Conservation (phyloP, 1,284 basidiomycete genomes). For the Apiotrichum akiyoshidainum region DNA sequence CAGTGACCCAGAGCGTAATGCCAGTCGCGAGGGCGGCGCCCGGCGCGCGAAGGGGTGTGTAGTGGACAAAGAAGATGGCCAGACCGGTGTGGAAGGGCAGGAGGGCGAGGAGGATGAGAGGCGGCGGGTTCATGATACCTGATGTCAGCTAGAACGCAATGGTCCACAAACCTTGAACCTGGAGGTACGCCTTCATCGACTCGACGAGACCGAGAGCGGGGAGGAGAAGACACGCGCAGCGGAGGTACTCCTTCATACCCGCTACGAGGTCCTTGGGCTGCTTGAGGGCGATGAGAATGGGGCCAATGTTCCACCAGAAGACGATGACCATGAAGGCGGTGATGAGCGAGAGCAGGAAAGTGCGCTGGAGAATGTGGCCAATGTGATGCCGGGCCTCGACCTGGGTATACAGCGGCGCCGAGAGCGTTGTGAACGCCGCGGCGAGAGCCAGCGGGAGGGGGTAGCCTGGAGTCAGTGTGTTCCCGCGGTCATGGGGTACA, state of each 20-base stretch:
- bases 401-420: slow-evolving; percentile 34
- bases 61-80: slow-evolving; percentile 26
- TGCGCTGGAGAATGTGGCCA: slow-evolving; percentile 40
- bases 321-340: slow-evolving; percentile 22
- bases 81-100: slow-evolving; percentile 29
- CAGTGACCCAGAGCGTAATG: slow-evolving; percentile 21
- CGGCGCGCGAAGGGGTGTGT: slow-evolving; percentile 23
- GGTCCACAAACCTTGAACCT: slow-evolving; percentile 25
- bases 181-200: slow-evolving; percentile 30
- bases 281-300: slow-evolving; percentile 25
- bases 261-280: slow-evolving; percentile 26
- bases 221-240: slow-evolving; percentile 15
- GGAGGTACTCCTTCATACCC: slow-evolving; percentile 25
- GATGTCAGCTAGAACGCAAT: slow-evolving; percentile 1
- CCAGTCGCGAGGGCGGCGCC: slow-evolving; percentile 28
- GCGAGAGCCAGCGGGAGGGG: slow-evolving; percentile 35
- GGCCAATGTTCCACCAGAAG: slow-evolving; percentile 36
- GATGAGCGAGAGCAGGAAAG: slow-evolving; percentile 28
- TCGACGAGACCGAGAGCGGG: slow-evolving; percentile 29
- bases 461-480: slow-evolving; percentile 16
- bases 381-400: slow-evolving; percentile 28
- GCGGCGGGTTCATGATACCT: slow-evolving; percentile 28
- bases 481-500: neutral
- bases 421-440: slow-evolving; percentile 40
- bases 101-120: slow-evolving; percentile 26